phyloP scores from a whole-genome alignment of 2,329 filamentous ascomycete genomes.

The Thermoascus crustaceus region DNA sequence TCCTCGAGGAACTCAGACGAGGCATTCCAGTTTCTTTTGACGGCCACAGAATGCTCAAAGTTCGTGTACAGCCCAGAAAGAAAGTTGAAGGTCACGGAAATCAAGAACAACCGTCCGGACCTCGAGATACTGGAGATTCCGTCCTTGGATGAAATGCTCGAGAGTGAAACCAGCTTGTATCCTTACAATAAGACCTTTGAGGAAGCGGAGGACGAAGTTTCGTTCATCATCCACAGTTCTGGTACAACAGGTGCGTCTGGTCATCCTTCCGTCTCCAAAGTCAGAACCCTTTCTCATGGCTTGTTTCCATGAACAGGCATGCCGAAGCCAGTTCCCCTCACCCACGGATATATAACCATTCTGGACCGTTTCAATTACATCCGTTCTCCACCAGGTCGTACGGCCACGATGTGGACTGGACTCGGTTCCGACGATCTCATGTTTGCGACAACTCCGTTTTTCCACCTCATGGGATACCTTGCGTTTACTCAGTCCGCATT shows the following conservation, averaged over 20 bases:
- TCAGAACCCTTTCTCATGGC: constrained; percentile 25
- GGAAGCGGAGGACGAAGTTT: constrained; percentile 14
- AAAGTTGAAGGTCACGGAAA: constrained; percentile 32
- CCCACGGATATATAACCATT: constrained; percentile 17
- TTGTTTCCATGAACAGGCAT: constrained; percentile 11
- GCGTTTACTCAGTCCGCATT: constrained; percentile 13
- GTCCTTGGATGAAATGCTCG: constrained; percentile 11
- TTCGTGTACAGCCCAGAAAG: constrained; percentile 21
- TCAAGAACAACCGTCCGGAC: constrained; percentile 7
- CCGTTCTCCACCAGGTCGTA: constrained; percentile 11
- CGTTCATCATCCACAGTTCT: constrained; percentile 29
- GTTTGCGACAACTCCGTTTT: constrained; percentile 16
- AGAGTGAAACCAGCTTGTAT: constrained; percentile 9
- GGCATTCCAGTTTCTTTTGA: constrained; percentile 11
- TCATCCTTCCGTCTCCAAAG: background rate
- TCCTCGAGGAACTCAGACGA: constrained; percentile 16
- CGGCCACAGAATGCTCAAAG: constrained; percentile 11
- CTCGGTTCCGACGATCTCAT: constrained; percentile 9
- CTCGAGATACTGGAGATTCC: constrained; percentile 9
- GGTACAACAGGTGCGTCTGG: constrained; percentile 26
- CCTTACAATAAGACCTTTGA: constrained; percentile 13
- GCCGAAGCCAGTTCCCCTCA: constrained; percentile 24
- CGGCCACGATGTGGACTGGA: constrained; percentile 6
- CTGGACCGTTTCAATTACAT: constrained; percentile 8
- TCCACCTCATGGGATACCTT: constrained; percentile 21